These are phyloP conservation scores for Diplosphaera chodatii DNA, from an alignment of 139 green algal genomes.

Conservation along the genomic window DNA sequence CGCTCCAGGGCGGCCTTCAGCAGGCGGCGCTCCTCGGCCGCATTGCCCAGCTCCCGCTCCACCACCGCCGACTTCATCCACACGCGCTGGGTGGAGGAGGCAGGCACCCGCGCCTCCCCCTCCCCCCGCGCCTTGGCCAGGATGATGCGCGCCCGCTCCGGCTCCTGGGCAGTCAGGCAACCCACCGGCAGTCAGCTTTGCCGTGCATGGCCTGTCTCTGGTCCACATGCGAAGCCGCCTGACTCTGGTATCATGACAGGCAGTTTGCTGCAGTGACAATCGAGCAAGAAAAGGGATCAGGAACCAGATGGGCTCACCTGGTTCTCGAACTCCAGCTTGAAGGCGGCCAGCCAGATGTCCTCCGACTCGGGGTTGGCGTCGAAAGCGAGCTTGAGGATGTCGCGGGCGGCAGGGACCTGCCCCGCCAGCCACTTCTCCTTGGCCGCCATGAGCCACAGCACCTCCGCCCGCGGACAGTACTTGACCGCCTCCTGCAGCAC, in stretches of 20 bases:
- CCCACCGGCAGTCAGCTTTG: no score
- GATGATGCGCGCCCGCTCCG: constrained; percentile 25
- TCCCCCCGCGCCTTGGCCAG: constrained; percentile 67
- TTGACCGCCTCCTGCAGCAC: constrained; percentile 76
- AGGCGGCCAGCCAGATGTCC: constrained; percentile 95
- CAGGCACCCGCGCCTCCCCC: constrained; percentile 14
- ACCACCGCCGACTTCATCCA: constrained; percentile 97
- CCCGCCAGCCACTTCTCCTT: constrained; percentile 92
- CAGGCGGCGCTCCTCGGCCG: constrained; percentile 46
- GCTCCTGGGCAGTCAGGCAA: background rate
- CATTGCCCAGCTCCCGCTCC: constrained; percentile 81
- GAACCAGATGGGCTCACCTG: no score
- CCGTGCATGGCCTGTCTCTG: no score
- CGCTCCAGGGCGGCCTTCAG: constrained; percentile 57
- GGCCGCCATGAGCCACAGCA: constrained; percentile 96
- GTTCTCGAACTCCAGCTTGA: constrained; percentile 99
- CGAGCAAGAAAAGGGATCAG: no score
- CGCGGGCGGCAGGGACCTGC: constrained; percentile 66
- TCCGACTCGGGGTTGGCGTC: constrained; percentile 84
- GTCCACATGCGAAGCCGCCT: no score
- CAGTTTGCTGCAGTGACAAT: no score
- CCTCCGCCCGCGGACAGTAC: constrained; percentile 87
- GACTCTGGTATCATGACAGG: no score
- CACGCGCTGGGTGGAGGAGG: constrained; percentile 67
- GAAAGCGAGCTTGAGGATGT: constrained; percentile 73